Conservation (phyloP, 1,139 yeast species). For the Geotrichum cucujoidarum region DNA sequence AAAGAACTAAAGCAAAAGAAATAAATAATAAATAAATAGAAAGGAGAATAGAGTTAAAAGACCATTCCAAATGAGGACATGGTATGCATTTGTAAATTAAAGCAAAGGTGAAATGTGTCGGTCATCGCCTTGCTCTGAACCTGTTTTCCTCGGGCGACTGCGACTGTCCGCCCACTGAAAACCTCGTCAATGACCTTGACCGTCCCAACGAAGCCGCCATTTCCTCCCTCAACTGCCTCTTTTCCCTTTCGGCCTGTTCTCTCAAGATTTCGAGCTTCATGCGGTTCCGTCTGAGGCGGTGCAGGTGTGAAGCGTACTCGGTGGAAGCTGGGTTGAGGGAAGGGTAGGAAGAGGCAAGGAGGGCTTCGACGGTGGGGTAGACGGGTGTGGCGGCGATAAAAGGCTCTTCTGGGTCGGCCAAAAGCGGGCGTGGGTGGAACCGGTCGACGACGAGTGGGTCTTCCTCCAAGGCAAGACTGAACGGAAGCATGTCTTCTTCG, state of each 20-base stretch:
- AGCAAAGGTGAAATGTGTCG: background rate
- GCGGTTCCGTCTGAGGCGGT: slow-evolving; percentile 27
- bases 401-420: slow-evolving; percentile 31
- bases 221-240: slow-evolving; percentile 5
- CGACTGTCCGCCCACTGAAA: no score
- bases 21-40: slow-evolving; percentile 1
- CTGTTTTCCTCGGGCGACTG: slow-evolving; percentile 11
- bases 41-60: no score
- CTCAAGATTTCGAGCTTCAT: slow-evolving; percentile 24
- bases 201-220: slow-evolving; percentile 10
- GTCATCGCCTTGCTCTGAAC: slow-evolving; percentile 5
- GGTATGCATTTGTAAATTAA: no score
- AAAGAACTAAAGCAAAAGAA: no score
- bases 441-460: slow-evolving; percentile 26
- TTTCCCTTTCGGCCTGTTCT: slow-evolving; percentile 17
- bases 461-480: slow-evolving; percentile 19
- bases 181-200: no score
- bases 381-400: slow-evolving; percentile 27
- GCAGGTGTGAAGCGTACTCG: slow-evolving; percentile 24
- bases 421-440: slow-evolving; percentile 28
- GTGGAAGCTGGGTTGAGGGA: slow-evolving; percentile 20
- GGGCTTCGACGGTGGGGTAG: slow-evolving; percentile 25
- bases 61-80: no score
- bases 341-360: slow-evolving; percentile 26
- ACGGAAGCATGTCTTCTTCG: background rate